A percentile compares a stretch with the other conserved stretches of the same genome.
Evolutionary conservation across 2,329 filamentous ascomycete species (phyloP).

Genomic region (Colletotrichum cuscutae): DNA sequence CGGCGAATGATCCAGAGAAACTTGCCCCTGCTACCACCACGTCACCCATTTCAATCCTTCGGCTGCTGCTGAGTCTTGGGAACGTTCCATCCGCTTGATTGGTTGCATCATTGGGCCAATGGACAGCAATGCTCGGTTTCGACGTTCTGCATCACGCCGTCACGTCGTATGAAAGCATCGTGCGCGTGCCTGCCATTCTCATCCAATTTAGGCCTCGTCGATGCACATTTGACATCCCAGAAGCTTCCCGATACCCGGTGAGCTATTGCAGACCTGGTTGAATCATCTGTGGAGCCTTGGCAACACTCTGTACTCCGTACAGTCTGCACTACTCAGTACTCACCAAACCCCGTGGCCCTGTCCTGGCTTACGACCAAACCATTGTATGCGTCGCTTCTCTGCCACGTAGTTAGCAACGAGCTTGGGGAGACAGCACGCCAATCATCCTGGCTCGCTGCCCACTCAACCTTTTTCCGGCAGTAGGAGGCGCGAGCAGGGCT

Average conservation of each 20-base stretch:
- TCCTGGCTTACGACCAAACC: background rate
- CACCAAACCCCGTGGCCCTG: background rate
- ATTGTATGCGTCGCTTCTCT: background rate
- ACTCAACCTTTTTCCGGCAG: too few species aligned
- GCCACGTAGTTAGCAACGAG: background rate
- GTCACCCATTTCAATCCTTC: background rate
- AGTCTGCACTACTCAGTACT: background rate
- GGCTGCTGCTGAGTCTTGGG: background rate
- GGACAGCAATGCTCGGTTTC: background rate
- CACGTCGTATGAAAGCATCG: background rate
- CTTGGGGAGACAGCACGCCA: background rate
- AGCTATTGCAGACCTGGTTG: background rate
- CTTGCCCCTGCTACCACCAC: background rate
- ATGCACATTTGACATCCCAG: background rate
- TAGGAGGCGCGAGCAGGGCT: too few species aligned
- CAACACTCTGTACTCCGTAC: background rate
- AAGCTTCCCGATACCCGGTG: background rate
- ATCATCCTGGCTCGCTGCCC: background rate
- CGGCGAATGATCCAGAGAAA: background rate
- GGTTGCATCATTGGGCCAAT: background rate
- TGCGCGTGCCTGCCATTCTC: background rate
- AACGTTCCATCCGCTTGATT: background rate
- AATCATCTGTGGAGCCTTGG: background rate
- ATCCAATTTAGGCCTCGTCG: background rate
- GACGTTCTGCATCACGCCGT: background rate